These are phyloP conservation scores for Aquanectria penicillioides DNA, from an alignment of 2,329 filamentous ascomycete species.

Conservation along the genomic window DNA sequence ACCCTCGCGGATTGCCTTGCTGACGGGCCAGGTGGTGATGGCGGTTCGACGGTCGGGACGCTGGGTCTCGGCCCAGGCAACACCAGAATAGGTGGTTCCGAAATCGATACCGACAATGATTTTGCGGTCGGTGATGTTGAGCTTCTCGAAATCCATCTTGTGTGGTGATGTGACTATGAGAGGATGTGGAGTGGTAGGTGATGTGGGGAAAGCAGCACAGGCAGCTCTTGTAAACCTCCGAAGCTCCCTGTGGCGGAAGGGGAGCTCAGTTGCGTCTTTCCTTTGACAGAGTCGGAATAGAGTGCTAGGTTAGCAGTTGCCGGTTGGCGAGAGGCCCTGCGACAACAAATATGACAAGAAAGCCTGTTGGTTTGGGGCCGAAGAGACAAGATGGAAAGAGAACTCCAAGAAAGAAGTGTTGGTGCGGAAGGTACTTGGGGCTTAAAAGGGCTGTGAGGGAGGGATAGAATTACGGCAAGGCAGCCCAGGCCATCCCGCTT, in stretches of 20 bases:
- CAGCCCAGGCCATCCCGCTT: not conserved
- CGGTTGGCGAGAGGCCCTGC: not conserved
- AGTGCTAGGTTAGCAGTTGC: not conserved
- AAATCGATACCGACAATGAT: constrained; percentile 64
- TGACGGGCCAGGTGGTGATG: constrained; percentile 56
- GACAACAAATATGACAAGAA: not conserved
- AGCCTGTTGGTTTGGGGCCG: not conserved
- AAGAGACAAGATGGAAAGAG: not conserved
- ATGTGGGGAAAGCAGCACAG: not conserved
- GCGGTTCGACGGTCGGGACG: constrained; percentile 48
- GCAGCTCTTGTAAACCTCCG: too few relatives aligned
- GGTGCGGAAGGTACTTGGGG: constrained; percentile 13
- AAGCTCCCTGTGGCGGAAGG: too few relatives aligned
- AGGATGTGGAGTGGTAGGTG: not conserved
- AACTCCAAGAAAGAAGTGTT: not conserved
- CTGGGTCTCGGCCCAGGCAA: constrained; percentile 58
- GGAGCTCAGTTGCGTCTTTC: not conserved
- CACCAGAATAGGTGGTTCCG: constrained; percentile 63
- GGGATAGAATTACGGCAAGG: constrained; percentile 1
- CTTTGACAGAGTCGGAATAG: not conserved
- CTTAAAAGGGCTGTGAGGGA: constrained; percentile 12
- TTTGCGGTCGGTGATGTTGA: constrained; percentile 48
- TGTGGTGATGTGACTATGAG: not conserved
- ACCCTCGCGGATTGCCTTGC: constrained; percentile 46
- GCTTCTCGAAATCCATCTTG: constrained; percentile 50